Evolutionary conservation across 306 rosid genomes (phyloP).

Genomic region (Quercus dentata): DNA sequence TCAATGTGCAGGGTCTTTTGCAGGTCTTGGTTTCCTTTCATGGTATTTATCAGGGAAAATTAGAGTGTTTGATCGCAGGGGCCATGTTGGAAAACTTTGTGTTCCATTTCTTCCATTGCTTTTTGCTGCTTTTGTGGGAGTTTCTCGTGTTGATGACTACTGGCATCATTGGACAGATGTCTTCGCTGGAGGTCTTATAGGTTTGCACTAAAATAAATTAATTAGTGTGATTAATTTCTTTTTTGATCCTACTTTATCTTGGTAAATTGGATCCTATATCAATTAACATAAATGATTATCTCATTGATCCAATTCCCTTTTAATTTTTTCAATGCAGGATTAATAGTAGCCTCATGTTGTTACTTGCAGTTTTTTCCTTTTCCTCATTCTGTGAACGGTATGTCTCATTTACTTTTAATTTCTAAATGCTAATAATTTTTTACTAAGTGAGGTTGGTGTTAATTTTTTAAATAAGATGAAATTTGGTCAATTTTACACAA

Average conservation of each 20-base stretch:
- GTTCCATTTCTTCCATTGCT: constrained; percentile 66
- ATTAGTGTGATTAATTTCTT: background rate
- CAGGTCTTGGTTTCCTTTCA: constrained; percentile 78
- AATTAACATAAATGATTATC: constrained; percentile 25
- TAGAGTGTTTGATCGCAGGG: constrained; percentile 69
- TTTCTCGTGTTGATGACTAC: constrained; percentile 94
- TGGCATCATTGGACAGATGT: constrained; percentile 99
- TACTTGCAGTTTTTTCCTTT: constrained; percentile 95
- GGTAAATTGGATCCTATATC: background rate
- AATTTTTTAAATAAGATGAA: background rate
- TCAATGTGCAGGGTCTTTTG: constrained; percentile 70
- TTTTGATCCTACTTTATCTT: background rate
- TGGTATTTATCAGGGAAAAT: constrained; percentile 85
- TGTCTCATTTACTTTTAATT: constrained; percentile 9
- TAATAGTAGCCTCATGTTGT: constrained; percentile 65
- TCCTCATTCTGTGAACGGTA: constrained; percentile 79
- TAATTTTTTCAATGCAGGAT: constrained; percentile 43
- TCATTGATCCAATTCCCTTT: background rate
- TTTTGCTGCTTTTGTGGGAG: constrained; percentile 65
- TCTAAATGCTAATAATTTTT: background rate
- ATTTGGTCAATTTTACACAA: too few species aligned
- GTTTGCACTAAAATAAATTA: constrained; percentile 29
- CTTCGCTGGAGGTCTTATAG: constrained; percentile 80
- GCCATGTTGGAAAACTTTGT: constrained; percentile 84
- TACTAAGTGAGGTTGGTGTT: too few species aligned